phyloP scores from a whole-genome alignment of 2,329 filamentous ascomycete genomes.

The Hirsutella thompsonii region DNA sequence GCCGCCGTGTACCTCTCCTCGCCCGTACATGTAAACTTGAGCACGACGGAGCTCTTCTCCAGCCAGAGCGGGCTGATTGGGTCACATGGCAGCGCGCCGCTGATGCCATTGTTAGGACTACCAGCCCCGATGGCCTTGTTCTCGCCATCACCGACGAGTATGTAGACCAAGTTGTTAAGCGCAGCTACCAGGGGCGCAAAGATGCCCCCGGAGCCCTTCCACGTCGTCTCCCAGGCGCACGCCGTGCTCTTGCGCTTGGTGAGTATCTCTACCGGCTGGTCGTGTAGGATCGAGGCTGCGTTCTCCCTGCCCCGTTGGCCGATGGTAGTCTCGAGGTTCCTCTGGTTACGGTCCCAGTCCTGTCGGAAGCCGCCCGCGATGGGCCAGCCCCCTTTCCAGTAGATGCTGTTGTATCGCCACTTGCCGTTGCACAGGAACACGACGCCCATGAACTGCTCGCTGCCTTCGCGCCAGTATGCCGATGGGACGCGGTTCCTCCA shows the following conservation, averaged over 20 bases:
- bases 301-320: not conserved
- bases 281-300: not conserved
- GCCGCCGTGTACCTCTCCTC: not conserved
- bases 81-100: not conserved
- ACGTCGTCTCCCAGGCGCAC: not conserved
- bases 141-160: not conserved
- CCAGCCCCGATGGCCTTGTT: not conserved
- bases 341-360: not conserved
- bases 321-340: not conserved
- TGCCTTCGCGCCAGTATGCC: not conserved
- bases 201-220: not conserved
- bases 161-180: not conserved
- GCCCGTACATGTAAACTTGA: not conserved
- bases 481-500: not conserved
- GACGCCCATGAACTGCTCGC: not conserved
- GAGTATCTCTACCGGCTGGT: not conserved
- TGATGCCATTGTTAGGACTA: not conserved
- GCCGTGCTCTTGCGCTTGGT: not conserved
- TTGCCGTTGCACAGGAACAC: not conserved
- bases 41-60: not conserved
- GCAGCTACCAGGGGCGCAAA: not conserved
- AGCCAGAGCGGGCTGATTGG: not conserved
- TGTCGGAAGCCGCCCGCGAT: not conserved
- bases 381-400: not conserved
- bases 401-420: not conserved